A percentile compares a stretch with the other conserved stretches of the same genome.
Evolutionary conservation across 495 filamentous ascomycete genomes (phyloP).

Genomic region (Aspergillus hancockii): DNA sequence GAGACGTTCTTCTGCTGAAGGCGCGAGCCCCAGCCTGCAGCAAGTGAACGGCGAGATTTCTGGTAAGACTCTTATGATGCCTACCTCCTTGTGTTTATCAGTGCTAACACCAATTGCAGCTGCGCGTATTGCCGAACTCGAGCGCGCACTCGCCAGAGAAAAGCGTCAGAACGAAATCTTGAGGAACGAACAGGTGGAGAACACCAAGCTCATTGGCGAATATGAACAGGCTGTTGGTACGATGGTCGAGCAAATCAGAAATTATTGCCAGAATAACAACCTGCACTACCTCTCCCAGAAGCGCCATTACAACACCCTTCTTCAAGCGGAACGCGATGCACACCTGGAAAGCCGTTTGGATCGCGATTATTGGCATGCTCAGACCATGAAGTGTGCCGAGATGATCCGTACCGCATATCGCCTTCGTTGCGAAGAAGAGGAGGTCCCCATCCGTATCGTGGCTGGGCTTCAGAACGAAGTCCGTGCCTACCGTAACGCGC

Average conservation of each 20-base stretch:
- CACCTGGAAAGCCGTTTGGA: slow-evolving; percentile 60
- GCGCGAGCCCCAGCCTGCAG: slow-evolving; percentile 41
- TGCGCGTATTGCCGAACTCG: slow-evolving; percentile 51
- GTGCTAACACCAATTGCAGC: slow-evolving; percentile 23
- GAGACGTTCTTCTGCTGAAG: slow-evolving; percentile 49
- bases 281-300: slow-evolving; percentile 57
- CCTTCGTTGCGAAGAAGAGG: slow-evolving; percentile 52
- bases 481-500: slow-evolving; percentile 51
- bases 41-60: slow-evolving; percentile 52
- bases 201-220: slow-evolving; percentile 56
- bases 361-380: slow-evolving; percentile 64
- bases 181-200: slow-evolving; percentile 50
- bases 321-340: slow-evolving; percentile 58
- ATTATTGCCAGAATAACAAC: slow-evolving; percentile 63
- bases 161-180: slow-evolving; percentile 48
- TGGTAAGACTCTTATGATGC: slow-evolving; percentile 25
- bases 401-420: slow-evolving; percentile 55
- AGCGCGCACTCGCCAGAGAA: slow-evolving; percentile 52
- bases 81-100: not conserved
- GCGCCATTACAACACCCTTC: slow-evolving; percentile 58
- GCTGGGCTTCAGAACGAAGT: slow-evolving; percentile 56
- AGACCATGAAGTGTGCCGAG: slow-evolving; percentile 52
- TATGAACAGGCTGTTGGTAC: slow-evolving; percentile 57
- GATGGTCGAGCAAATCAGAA: slow-evolving; percentile 62
- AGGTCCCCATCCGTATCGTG: slow-evolving; percentile 48